Conservation (phyloP, 352 stramenopile genomes). For the Phytophthora ohioensis region DNA sequence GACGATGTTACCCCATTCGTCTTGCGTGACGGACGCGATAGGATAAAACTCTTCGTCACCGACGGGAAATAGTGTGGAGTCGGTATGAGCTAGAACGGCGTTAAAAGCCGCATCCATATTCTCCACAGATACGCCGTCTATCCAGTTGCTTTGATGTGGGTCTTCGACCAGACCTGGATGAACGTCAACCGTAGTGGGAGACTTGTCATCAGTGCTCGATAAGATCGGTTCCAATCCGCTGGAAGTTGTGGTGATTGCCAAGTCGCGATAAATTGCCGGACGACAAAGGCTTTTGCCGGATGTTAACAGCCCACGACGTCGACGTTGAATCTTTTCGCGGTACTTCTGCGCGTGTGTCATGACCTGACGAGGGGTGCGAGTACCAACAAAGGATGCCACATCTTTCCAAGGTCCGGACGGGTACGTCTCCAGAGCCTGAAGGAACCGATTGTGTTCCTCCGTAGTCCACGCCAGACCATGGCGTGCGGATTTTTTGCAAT, state of each 20-base stretch:
- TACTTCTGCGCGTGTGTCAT: constrained; percentile 13
- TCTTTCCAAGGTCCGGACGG: constrained; percentile 21
- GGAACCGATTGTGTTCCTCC: constrained; percentile 7
- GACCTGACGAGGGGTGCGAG: constrained; percentile 6
- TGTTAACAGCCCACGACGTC: not conserved
- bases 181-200: not conserved
- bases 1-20: not conserved
- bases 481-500: not conserved
- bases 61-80: not conserved
- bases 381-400: constrained; percentile 19
- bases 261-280: not conserved
- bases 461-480: not conserved
- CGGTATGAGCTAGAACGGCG: not conserved
- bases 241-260: not conserved
- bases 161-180: not conserved
- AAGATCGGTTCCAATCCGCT: not conserved
- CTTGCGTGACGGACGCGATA: not conserved
- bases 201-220: not conserved
- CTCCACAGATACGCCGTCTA: not conserved
- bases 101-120: not conserved
- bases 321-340: constrained; percentile 7
- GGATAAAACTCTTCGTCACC: not conserved
- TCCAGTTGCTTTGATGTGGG: not conserved
- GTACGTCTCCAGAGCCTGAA: constrained; percentile 18
- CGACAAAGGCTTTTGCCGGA: not conserved